Evolutionary conservation across 2,329 filamentous ascomycete species (phyloP).

Genomic region (Parastagonospora avenae): DNA sequence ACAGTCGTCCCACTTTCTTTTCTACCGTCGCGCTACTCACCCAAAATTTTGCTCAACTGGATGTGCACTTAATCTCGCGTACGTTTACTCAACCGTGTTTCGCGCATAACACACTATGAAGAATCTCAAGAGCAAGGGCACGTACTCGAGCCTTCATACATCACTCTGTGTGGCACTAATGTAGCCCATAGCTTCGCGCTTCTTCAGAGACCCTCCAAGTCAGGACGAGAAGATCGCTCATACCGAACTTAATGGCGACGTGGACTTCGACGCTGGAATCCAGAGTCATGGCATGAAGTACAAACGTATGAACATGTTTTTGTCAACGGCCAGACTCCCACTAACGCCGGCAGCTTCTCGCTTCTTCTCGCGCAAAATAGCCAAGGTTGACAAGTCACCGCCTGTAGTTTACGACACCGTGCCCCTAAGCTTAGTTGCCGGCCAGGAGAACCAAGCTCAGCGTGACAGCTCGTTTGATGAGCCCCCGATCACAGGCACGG

Average conservation of each 20-base stretch:
- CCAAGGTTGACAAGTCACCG: constrained; percentile 10
- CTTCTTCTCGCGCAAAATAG: constrained; percentile 12
- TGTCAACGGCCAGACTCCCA: not conserved
- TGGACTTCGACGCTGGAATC: constrained; percentile 23
- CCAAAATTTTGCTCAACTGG: not conserved
- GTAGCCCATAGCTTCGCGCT: constrained; percentile 19
- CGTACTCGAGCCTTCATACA: not conserved
- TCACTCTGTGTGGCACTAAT: not conserved
- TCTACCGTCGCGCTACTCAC: not conserved
- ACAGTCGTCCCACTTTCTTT: not conserved
- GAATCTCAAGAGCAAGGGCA: constrained; percentile 26
- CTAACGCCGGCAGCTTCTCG: constrained; percentile 16
- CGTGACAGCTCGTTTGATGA: not conserved
- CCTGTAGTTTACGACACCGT: constrained; percentile 1
- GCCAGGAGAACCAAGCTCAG: not conserved
- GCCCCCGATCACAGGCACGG: not conserved
- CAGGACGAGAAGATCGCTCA: constrained; percentile 23
- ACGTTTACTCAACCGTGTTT: too few relatives aligned
- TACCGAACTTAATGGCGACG: not conserved
- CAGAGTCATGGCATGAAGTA: constrained; percentile 9
- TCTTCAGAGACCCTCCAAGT: constrained; percentile 22
- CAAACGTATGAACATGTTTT: constrained; percentile 15
- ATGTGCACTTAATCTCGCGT: too few relatives aligned
- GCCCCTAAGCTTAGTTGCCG: constrained; percentile 1
- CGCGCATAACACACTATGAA: constrained; percentile 14